Base-by-base conservation (phyloP, 2,329 filamentous ascomycete genomes). In the Macrophomina tecta region DNA sequence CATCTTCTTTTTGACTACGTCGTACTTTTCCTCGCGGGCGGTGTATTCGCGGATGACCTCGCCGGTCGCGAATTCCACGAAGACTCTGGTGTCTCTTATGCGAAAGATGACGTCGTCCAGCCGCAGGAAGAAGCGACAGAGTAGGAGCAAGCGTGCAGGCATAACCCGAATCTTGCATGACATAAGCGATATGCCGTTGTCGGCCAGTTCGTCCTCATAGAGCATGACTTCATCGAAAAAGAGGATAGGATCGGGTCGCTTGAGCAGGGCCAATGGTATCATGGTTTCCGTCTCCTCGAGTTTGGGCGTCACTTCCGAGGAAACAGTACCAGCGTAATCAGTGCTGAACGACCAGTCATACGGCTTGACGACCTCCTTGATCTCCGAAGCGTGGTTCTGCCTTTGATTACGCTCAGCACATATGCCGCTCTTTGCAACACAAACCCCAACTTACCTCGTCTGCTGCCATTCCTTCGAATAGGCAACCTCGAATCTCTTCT, bases 271-370 rank as follows among this genome's bases (percentile, higher is more conserved):
- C 66, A 97, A 85, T 4, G 95, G 94, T 69, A 99, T 95, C 65
- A 85, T 79, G 18, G 80, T 81, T n/a, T 80, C 77, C 28, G 81
- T 82, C 18, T 80, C 73, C 65, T 81, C 60, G 67, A 87, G 84
- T 4, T 46, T 32, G 16, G 67, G 66, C n/a, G 55, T 9, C 18
- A 42, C 23, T 28, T 70, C 63, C 2, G 51, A n/a, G 14, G 51
- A 32, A 16, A 90, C 80, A 3, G 90, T 92, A 61, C 95, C 95
- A 66, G 85, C 86, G 80, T 97, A 99, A 71, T 90, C 86, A 42
- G 94, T 97, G 71, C 89, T 95, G 81, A 98, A 99, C 69, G 93
- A 97, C 95, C 95, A 99, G 81, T 99, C 95, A 77, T 96, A 99
- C 3, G 94, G 94, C 81, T 94, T 94, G 65, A 99, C 92, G 32